phyloP scores from a whole-genome alignment of 2,329 filamentous ascomycete species.

The Arthrobotrys conoides region DNA sequence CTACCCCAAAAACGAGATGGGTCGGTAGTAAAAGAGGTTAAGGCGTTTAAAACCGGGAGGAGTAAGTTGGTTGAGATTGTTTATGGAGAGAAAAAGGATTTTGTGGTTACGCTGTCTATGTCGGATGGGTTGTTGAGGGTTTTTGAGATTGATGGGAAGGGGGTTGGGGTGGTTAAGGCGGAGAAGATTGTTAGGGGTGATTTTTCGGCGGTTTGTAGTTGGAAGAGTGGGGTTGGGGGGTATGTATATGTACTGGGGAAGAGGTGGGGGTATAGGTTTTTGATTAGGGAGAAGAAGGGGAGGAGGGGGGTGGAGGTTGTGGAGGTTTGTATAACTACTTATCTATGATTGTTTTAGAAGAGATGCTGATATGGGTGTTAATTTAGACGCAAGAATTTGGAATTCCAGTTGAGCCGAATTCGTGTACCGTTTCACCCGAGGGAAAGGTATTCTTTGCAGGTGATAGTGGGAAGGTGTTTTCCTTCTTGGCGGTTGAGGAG shows the following conservation, averaged over 20 bases:
- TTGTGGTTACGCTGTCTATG: constrained; percentile 68
- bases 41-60: constrained; percentile 67
- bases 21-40: constrained; percentile 63
- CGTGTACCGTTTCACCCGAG: constrained; percentile 68
- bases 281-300: constrained; percentile 65
- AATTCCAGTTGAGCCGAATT: constrained; percentile 68
- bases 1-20: constrained; percentile 64
- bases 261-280: constrained; percentile 66
- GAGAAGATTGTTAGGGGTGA: constrained; percentile 67
- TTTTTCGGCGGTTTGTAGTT: constrained; percentile 70
- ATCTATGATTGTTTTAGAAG: too few relatives aligned
- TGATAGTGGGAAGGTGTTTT: constrained; percentile 65
- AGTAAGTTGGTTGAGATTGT: constrained; percentile 69
- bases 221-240: constrained; percentile 68
- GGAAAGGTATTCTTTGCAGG: constrained; percentile 68
- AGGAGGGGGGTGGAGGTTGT: constrained; percentile 66
- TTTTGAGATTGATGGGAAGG: constrained; percentile 66
- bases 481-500: constrained; percentile 67
- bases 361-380: background rate
- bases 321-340: constrained; percentile 66
- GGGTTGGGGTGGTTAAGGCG: constrained; percentile 64
- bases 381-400: constrained; percentile 67
- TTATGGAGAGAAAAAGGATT: constrained; percentile 66
- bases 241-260: constrained; percentile 71
- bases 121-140: constrained; percentile 68